Evolutionary conservation across 179 eudicot genomes (phyloP).

Genomic region (Sideroxylon spinosum): DNA sequence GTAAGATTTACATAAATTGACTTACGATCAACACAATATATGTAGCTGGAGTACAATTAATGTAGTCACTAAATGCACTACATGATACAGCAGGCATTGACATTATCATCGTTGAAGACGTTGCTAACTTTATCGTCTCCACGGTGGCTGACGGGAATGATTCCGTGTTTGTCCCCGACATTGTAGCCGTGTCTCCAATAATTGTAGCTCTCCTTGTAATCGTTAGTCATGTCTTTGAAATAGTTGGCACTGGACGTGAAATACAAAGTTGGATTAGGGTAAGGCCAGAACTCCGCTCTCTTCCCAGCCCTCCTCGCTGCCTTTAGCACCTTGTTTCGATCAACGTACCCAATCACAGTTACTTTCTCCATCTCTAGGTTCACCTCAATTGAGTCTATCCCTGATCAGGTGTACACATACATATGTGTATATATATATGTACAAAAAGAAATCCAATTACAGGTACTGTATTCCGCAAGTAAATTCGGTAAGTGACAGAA

Average conservation of each 20-base stretch:
- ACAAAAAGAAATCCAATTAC: not conserved
- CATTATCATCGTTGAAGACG: constrained; percentile 91
- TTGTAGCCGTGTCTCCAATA: constrained; percentile 91
- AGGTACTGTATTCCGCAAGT: too few species aligned
- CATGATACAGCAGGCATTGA: constrained; percentile 79
- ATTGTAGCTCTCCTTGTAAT: constrained; percentile 83
- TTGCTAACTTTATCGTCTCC: constrained; percentile 96
- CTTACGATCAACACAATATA: too few species aligned
- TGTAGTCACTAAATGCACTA: not conserved
- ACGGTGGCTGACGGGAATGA: constrained; percentile 55
- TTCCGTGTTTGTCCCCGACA: constrained; percentile 64
- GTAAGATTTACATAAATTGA: too few species aligned
- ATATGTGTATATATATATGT: too few species aligned
- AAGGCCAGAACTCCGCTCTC: constrained; percentile 94
- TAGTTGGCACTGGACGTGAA: constrained; percentile 63
- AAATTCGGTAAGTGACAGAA: too few species aligned
- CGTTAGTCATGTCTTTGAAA: constrained; percentile 66
- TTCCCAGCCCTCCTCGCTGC: constrained; percentile 87
- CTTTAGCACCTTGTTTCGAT: constrained; percentile 78
- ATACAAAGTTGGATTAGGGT: constrained; percentile 70
- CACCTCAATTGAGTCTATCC: constrained; percentile 78
- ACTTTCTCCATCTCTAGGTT: constrained; percentile 82
- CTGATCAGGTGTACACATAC: constrained; percentile 19
- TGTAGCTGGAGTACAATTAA: too few species aligned
- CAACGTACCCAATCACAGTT: constrained; percentile 79